A percentile compares a stretch with the other conserved stretches of the same genome.
Conservation (phyloP, 2,329 filamentous ascomycete genomes). For the Fonsecaea monophora region DNA sequence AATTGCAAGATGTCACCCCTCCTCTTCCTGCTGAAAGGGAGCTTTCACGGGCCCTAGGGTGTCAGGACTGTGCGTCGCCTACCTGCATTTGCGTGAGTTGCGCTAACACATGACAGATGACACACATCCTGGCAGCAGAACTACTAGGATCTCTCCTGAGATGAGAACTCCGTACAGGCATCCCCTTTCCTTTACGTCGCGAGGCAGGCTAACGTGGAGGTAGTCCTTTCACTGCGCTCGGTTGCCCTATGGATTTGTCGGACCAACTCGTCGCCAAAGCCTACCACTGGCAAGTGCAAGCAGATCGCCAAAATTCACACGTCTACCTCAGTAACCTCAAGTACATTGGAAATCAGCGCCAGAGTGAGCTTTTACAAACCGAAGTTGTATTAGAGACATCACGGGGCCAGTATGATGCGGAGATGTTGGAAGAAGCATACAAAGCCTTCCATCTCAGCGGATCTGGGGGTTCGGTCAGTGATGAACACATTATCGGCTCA, state of each 20-base stretch:
- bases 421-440: conserved; percentile 66
- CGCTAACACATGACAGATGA: conserved; percentile 35
- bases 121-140: conserved; percentile 47
- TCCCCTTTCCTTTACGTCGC: conserved; percentile 31
- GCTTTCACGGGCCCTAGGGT: conserved; percentile 34
- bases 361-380: conserved; percentile 63
- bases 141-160: conserved; percentile 21
- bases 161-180: conserved; percentile 29
- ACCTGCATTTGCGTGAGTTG: not conserved
- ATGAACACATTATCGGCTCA: conserved; percentile 63
- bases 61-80: conserved; percentile 37
- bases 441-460: conserved; percentile 63
- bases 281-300: conserved; percentile 65
- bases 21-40: conserved; percentile 32
- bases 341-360: conserved; percentile 62
- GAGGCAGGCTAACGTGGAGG: conserved; percentile 39
- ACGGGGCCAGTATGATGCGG: conserved; percentile 62
- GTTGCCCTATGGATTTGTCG: conserved; percentile 67
- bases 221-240: conserved; percentile 67
- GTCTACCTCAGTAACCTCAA: conserved; percentile 72
- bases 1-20: conserved; percentile 32
- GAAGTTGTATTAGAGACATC: conserved; percentile 66
- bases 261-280: conserved; percentile 68
- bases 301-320: conserved; percentile 61
- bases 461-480: conserved; percentile 58